These are phyloP conservation scores for Ustilago bromivora DNA, from an alignment of 1,284 basidiomycete species.

Conservation along the genomic window DNA sequence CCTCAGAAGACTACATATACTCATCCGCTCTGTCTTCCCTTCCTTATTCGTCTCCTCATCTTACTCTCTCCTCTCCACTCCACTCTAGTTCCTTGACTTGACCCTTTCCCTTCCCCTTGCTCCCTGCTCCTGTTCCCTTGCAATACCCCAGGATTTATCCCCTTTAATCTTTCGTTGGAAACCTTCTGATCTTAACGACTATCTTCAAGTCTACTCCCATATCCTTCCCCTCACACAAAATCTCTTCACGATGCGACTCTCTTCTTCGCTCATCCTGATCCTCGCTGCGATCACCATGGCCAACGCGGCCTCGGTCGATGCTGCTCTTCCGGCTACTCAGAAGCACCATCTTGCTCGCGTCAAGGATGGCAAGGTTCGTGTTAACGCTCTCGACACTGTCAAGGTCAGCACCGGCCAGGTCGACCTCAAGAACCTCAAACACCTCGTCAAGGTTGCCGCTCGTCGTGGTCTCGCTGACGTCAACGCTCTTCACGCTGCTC, in stretches of 20 bases:
- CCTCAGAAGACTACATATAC: conserved; percentile 26
- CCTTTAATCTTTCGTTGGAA: not conserved
- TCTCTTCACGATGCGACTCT: conserved; percentile 32
- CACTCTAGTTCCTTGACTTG: conserved; percentile 8
- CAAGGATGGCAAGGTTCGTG: conserved; percentile 21
- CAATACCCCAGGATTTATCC: conserved; percentile 1
- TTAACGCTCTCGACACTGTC: conserved; percentile 26
- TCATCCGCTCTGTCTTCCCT: not conserved
- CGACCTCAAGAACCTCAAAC: conserved; percentile 21
- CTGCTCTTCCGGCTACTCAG: conserved; percentile 6
- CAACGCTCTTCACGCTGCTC: conserved; percentile 1
- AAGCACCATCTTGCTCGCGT: conserved; percentile 26
- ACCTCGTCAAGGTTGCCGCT: conserved; percentile 16
- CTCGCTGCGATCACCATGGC: conserved; percentile 32
- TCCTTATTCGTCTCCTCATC: conserved; percentile 13
- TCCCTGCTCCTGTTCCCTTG: conserved; percentile 3
- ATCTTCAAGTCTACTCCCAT: not conserved
- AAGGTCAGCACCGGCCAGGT: conserved; percentile 7
- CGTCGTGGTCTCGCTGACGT: conserved; percentile 17
- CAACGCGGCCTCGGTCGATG: conserved; percentile 28
- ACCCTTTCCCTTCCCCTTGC: conserved; percentile 5
- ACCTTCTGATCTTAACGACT: not conserved
- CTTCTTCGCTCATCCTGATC: conserved; percentile 31
- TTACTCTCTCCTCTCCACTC: conserved; percentile 26
- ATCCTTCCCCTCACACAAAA: not conserved